phyloP scores from a whole-genome alignment of 108 stramenopile species.

The Cyclotella choctawhatcheeana region DNA sequence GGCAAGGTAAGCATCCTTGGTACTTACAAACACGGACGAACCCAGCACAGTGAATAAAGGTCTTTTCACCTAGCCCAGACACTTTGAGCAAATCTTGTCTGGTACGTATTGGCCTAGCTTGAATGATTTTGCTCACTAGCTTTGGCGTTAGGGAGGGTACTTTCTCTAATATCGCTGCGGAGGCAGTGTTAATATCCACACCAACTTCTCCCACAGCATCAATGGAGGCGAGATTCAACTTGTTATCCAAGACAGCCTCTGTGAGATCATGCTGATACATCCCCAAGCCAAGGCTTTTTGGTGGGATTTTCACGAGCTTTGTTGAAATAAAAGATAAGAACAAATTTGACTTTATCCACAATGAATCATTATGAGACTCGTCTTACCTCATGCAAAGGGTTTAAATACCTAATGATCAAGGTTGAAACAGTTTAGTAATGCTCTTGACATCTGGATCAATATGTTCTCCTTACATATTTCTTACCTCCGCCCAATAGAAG shows the following conservation, averaged over 20 bases:
- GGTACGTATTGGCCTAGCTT: slow-evolving; percentile 51
- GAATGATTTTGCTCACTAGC: slow-evolving; percentile 45
- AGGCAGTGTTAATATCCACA: slow-evolving; percentile 61
- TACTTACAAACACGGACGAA: slow-evolving; percentile 63
- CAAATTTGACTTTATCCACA: background rate
- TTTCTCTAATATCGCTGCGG: slow-evolving; percentile 55
- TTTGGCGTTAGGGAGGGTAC: slow-evolving; percentile 60
- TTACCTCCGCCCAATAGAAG: slow-evolving; percentile 64
- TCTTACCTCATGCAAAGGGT: slow-evolving; percentile 59
- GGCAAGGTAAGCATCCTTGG: too few relatives aligned
- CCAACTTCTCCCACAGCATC: slow-evolving; percentile 69
- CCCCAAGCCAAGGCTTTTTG: slow-evolving; percentile 64
- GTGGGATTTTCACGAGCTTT: slow-evolving; percentile 66
- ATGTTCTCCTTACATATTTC: background rate
- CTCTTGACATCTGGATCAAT: background rate
- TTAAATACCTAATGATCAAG: slow-evolving; percentile 36
- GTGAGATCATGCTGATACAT: slow-evolving; percentile 82
- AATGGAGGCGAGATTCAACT: slow-evolving; percentile 52
- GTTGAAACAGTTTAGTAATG: background rate
- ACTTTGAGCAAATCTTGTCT: slow-evolving; percentile 61
- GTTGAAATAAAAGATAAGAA: background rate
- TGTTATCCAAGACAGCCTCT: slow-evolving; percentile 59
- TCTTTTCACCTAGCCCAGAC: slow-evolving; percentile 65
- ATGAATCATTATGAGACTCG: background rate
- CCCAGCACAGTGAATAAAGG: slow-evolving; percentile 68